Percentiles rank a stretch among this genome's conserved stretches.
Conservation (phyloP, 768 basidiomycete species). For the Mycena venus region DNA sequence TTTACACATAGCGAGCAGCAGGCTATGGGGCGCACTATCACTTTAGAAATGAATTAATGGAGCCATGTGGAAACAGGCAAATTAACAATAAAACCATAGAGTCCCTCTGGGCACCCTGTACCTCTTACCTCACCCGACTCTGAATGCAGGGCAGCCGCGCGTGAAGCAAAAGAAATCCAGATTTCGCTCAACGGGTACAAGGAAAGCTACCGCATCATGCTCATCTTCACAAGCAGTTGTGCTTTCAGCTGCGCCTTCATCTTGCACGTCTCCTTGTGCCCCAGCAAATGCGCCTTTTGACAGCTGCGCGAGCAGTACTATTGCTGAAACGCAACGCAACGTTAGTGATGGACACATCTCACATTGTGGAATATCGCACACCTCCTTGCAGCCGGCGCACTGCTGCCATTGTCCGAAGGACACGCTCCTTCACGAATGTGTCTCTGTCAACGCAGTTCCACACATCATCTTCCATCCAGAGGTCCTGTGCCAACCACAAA, state of each 20-base stretch:
- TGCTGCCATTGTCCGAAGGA: conserved; percentile 40
- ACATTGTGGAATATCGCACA: neutral
- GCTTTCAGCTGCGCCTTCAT: neutral
- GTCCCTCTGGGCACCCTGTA: no score
- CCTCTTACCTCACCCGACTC: no score
- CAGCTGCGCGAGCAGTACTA: neutral
- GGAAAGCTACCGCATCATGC: no score
- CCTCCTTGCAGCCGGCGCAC: neutral
- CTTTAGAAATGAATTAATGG: no score
- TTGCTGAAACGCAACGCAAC: neutral
- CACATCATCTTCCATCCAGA: conserved; percentile 57
- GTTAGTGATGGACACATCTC: neutral
- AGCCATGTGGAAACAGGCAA: no score
- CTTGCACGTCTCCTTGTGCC: neutral
- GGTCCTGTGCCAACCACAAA: conserved; percentile 57
- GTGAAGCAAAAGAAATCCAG: no score
- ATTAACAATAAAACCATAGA: no score
- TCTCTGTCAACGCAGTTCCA: conserved; percentile 60
- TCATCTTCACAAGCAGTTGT: no score
- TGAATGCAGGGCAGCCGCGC: no score
- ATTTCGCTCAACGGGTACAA: no score
- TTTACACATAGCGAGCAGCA: no score
- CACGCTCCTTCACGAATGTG: conserved; percentile 44
- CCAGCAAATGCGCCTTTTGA: neutral
- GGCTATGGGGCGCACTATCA: no score